phyloP scores from a whole-genome alignment of 352 stramenopile species.

The Globisporangium viniferum region DNA sequence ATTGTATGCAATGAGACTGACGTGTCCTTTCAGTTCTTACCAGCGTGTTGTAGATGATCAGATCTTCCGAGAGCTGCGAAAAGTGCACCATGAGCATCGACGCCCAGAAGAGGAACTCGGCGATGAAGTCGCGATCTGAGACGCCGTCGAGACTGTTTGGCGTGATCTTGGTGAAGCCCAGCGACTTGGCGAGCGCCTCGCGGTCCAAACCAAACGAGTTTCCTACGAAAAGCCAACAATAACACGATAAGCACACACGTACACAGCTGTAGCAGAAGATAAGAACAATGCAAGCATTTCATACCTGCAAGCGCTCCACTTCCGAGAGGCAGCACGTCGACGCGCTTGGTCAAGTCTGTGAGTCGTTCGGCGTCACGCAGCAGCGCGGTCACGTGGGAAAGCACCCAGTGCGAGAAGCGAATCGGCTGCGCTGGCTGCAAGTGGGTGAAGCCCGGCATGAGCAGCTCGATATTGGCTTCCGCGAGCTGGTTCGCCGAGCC shows the following conservation, averaged over 20 bases:
- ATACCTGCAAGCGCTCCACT: constrained; percentile 92
- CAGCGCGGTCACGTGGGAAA: constrained; percentile 93
- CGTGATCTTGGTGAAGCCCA: constrained; percentile 93
- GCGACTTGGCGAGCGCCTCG: constrained; percentile 89
- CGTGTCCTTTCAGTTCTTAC: constrained; percentile 17
- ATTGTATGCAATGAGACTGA: not conserved
- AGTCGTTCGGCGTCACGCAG: constrained; percentile 94
- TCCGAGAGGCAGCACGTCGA: constrained; percentile 96
- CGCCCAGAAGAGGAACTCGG: constrained; percentile 98
- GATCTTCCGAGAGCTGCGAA: constrained; percentile 97
- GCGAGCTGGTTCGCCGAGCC: constrained; percentile 85
- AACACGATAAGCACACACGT: constrained; percentile 1
- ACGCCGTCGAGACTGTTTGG: constrained; percentile 97
- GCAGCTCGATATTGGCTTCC: constrained; percentile 91
- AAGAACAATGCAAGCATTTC: not conserved
- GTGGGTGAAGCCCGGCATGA: constrained; percentile 99
- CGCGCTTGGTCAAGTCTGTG: constrained; percentile 91
- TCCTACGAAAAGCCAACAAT: constrained; percentile 23
- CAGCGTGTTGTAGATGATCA: constrained; percentile 97
- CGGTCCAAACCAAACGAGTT: constrained; percentile 98
- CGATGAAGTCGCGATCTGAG: constrained; percentile 98
- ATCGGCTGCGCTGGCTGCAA: constrained; percentile 98
- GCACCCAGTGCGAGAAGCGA: constrained; percentile 97
- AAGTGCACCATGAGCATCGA: constrained; percentile 96
- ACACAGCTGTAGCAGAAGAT: not conserved